Base-by-base conservation (phyloP, 2,329 filamentous ascomycete genomes). In the Botrytis porri region DNA sequence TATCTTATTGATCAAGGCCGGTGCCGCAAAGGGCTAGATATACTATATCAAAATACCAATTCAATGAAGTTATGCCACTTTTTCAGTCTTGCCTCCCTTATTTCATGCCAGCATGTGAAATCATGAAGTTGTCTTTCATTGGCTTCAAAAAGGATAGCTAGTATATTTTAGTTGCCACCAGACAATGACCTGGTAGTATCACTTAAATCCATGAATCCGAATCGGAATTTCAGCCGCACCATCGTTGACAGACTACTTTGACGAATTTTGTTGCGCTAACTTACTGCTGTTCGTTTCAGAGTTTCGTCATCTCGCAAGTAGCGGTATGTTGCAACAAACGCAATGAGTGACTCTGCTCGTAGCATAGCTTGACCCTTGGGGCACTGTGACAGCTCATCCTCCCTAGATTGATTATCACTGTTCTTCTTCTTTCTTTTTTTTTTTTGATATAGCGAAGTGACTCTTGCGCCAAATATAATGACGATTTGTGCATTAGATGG, bases 11-110 rank as follows among this genome's bases (percentile, higher is more conserved):
- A 75, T 81, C 37, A 81, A 81, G 45, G 77, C 77, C 60, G 79
- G 79, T 41, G 79, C 79, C 70, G 79, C 79, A 4, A 81, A 81
- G 63, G 78, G 75, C 76, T 80, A 78, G 63, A 74, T 57, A 63
- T 74, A 65, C 69, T 54, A 76, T 74, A 70, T 70, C 59, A 70
- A 70, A 51, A 70, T 70, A 70, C 32, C 69, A 51, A 72, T 72
- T 25, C 35, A 67, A 60, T 67, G 64, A 70, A 41, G 25, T 70
- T 45, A 61, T 41, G 65, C 48, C 35, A 67, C 22, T 29, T 41
- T 57, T 32, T 25, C 5, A 32, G 10, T 32, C 48, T 32, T 57
- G 22, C 35, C 29, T 25, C n/a, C 37, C 48, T 57, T 37, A 32
- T 67, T n/a, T n/a, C n/a, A n/a, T 41, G 35, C 48, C 29, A 57